Evolutionary conservation across 2,329 filamentous ascomycete genomes (phyloP).

Genomic region (Aspergillus eucalypticola): DNA sequence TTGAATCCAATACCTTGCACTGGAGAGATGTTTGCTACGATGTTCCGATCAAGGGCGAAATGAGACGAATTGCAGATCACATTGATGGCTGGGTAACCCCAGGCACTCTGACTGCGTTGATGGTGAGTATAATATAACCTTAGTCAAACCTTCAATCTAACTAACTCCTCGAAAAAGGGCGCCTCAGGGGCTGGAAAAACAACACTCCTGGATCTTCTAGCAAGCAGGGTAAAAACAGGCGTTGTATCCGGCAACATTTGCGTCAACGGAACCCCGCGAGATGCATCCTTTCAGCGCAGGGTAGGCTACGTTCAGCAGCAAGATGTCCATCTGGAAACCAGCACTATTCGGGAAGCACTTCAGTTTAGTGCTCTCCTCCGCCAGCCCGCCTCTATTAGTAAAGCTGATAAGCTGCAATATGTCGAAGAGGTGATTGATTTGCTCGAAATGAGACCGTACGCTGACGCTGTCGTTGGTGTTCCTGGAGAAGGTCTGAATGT

Average conservation of each 20-base stretch:
- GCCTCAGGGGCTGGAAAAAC: constrained; percentile 78
- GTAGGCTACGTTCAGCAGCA: constrained; percentile 72
- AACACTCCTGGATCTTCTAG: constrained; percentile 81
- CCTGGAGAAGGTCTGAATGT: constrained; percentile 72
- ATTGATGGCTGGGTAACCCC: constrained; percentile 55
- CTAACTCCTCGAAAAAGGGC: not conserved
- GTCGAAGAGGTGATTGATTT: constrained; percentile 86
- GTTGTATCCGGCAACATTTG: constrained; percentile 84
- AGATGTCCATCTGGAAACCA: constrained; percentile 80
- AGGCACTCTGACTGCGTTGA: constrained; percentile 53
- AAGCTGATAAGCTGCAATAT: constrained; percentile 75
- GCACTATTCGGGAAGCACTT: constrained; percentile 83
- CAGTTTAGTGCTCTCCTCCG: constrained; percentile 82
- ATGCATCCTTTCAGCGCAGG: constrained; percentile 51
- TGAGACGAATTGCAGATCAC: constrained; percentile 59
- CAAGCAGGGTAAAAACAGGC: constrained; percentile 80
- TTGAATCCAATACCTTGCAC: constrained; percentile 74
- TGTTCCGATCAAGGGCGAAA: constrained; percentile 71
- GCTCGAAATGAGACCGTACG: constrained; percentile 83
- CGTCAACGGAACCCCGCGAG: constrained; percentile 67
- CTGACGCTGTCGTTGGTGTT: constrained; percentile 83
- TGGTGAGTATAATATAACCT: constrained; percentile 40
- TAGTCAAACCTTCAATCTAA: not conserved
- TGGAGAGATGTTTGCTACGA: constrained; percentile 81
- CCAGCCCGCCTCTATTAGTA: constrained; percentile 70